Evolutionary conservation across 1,139 yeast species (phyloP), one percentile per base, ranked within the genome.

Genomic region (Kodamaea sp.): DNA sequence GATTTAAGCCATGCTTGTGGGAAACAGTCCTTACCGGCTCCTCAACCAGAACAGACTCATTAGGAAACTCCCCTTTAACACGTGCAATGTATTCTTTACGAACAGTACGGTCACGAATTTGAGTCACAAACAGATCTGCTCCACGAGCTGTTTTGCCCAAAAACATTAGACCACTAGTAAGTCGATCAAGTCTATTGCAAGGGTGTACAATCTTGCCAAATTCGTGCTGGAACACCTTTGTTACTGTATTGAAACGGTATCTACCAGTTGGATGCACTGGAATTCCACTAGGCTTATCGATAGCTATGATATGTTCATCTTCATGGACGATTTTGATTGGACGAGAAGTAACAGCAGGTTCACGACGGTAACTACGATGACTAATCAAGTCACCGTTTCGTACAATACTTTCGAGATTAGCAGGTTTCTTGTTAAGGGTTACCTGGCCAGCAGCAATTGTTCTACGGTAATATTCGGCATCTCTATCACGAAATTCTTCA

Each of bases 251-350:
- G 62, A 78, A 88, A 43, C 95, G 69, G 62, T 82, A 92, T 42
- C 97, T 68, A 0, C 98, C 99, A 0, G 97, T 85, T 1, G 99
- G 98, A 58, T 92, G 98, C 1, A 84, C 97, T 0, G 99, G 97
- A 4, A 92, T 78, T 0, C 98, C 97, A 3, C 95, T 78, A 0
- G 99, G 98, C 51, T 92, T 92, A 58, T 92, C 96, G 24, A 94
- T 84, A 1, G 86, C 96, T 6, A 92, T 72, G 27, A 89, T 62
- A 37, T 85, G 78, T 11, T 85, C 92, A 56, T 88, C 84, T 55
- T 89, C 90, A 55, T 73, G 79, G 0, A 92, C 90, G 31, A 88
- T 81, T 40, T 74, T 75, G 33, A 92, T 82, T 0, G 78, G 77
- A 38, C 79, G 68, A 0, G 90, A 78, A 2, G 87, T 73, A 1